Evolutionary conservation across 2,329 filamentous ascomycete genomes (phyloP).

Genomic region (Talaromyces sp.): DNA sequence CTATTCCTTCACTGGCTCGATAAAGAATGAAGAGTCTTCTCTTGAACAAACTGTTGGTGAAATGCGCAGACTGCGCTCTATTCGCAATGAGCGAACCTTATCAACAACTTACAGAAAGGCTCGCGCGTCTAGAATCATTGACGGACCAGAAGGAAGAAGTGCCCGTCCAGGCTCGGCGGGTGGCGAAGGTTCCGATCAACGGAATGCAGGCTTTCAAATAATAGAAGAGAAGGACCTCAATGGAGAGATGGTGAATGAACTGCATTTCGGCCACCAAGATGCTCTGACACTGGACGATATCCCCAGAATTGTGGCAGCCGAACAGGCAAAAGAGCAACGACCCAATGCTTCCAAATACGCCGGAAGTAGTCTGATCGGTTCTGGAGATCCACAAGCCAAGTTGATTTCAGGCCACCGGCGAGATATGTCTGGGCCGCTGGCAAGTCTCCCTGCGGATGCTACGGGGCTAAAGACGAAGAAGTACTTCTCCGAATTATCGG

Average conservation of each 20-base stretch:
- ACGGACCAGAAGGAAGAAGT: conserved; percentile 68
- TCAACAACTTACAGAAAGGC: conserved; percentile 91
- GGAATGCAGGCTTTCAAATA: conserved; percentile 65
- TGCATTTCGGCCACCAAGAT: conserved; percentile 86
- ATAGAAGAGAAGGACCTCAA: conserved; percentile 71
- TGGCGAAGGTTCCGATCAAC: conserved; percentile 50
- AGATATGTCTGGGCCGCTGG: conserved; percentile 56
- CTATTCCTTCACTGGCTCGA: conserved; percentile 65
- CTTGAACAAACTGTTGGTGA: conserved; percentile 97
- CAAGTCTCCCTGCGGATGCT: conserved; percentile 45
- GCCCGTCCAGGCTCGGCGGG: conserved; percentile 69
- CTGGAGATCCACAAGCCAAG: conserved; percentile 58
- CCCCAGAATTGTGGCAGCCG: conserved; percentile 87
- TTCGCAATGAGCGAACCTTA: conserved; percentile 86
- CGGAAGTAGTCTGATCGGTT: conserved; percentile 62
- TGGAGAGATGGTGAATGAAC: conserved; percentile 66
- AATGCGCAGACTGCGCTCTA: conserved; percentile 85
- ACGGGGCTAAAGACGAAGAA: conserved; percentile 61
- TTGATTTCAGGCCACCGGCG: conserved; percentile 67
- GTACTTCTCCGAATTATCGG: conserved; percentile 94
- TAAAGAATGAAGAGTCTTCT: conserved; percentile 59
- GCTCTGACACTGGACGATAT: conserved; percentile 94
- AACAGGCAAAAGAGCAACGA: conserved; percentile 87
- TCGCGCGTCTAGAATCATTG: conserved; percentile 85
- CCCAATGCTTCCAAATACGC: conserved; percentile 74